Conservation (phyloP, 257 asterid genomes). For the Verbascum thapsus region DNA sequence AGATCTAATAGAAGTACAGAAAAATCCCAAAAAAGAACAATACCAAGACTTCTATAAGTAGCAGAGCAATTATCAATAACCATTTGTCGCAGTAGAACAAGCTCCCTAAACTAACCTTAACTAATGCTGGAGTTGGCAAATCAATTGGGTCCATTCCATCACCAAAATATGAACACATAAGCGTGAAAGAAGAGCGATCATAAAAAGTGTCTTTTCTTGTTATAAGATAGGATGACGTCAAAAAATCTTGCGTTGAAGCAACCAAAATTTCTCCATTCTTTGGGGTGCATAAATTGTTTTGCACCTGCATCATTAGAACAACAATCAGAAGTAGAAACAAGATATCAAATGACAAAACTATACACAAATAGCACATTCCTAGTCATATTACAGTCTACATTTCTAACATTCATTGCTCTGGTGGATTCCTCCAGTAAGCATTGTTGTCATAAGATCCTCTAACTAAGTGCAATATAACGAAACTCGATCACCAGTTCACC, state of each 20-base stretch:
- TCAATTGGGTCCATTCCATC: conserved; percentile 88
- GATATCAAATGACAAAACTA: conserved; percentile 15
- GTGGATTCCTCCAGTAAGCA: neutral
- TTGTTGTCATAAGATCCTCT: conserved; percentile 4
- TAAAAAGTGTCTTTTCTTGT: conserved; percentile 97
- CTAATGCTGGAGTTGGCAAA: conserved; percentile 84
- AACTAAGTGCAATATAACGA: neutral
- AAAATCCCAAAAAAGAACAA: neutral
- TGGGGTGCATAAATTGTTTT: conserved; percentile 96
- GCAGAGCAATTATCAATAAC: conserved; percentile 9
- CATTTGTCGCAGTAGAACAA: conserved; percentile 17
- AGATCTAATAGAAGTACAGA: neutral
- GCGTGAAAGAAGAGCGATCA: conserved; percentile 87
- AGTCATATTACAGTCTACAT: neutral
- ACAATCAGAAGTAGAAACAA: conserved; percentile 14
- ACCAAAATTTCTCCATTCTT: conserved; percentile 98
- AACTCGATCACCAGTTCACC: conserved; percentile 7
- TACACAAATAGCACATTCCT: conserved; percentile 11
- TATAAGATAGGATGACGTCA: conserved; percentile 92
- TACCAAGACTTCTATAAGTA: neutral
- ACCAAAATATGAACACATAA: conserved; percentile 84
- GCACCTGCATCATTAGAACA: conserved; percentile 73
- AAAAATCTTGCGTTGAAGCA: conserved; percentile 97
- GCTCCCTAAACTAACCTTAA: conserved; percentile 60
- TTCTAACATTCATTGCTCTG: neutral